Evolutionary conservation across 805 yeast genomes (phyloP).

Genomic region (Lipomyces oligophaga): DNA sequence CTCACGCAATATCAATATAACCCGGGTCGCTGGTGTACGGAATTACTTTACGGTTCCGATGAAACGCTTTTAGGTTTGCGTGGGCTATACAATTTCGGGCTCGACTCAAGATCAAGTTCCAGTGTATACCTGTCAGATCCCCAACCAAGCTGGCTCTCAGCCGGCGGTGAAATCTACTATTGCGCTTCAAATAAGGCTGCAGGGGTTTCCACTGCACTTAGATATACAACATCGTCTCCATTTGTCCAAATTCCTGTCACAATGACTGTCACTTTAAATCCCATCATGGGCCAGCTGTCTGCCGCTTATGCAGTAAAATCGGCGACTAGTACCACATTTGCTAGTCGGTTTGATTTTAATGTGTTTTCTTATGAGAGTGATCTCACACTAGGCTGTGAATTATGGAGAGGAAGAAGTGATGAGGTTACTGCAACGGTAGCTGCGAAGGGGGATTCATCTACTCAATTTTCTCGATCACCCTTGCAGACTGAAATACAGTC

Average conservation of each 20-base stretch:
- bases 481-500: not conserved
- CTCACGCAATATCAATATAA: slow-evolving; percentile 71
- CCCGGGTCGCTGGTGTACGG: slow-evolving; percentile 60
- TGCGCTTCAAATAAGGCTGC: slow-evolving; percentile 82
- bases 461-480: not conserved
- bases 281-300: slow-evolving; percentile 82
- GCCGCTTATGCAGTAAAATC: slow-evolving; percentile 85
- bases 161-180: slow-evolving; percentile 88
- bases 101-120: slow-evolving; percentile 31
- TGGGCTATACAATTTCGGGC: slow-evolving; percentile 63
- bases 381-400: slow-evolving; percentile 77
- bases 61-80: slow-evolving; percentile 81
- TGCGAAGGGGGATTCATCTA: not conserved
- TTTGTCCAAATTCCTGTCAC: slow-evolving; percentile 87
- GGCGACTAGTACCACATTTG: slow-evolving; percentile 66
- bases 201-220: slow-evolving; percentile 76
- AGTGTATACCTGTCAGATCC: too few species aligned
- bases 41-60: slow-evolving; percentile 74
- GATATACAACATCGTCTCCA: slow-evolving; percentile 82
- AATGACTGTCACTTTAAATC: slow-evolving; percentile 81
- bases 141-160: slow-evolving; percentile 52
- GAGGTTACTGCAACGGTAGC: not conserved
- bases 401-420: slow-evolving; percentile 45
- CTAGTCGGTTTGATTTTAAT: slow-evolving; percentile 85
- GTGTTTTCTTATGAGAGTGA: slow-evolving; percentile 86